phyloP scores from a whole-genome alignment of 2,329 filamentous ascomycete species.

The Seiridium cupressi region DNA sequence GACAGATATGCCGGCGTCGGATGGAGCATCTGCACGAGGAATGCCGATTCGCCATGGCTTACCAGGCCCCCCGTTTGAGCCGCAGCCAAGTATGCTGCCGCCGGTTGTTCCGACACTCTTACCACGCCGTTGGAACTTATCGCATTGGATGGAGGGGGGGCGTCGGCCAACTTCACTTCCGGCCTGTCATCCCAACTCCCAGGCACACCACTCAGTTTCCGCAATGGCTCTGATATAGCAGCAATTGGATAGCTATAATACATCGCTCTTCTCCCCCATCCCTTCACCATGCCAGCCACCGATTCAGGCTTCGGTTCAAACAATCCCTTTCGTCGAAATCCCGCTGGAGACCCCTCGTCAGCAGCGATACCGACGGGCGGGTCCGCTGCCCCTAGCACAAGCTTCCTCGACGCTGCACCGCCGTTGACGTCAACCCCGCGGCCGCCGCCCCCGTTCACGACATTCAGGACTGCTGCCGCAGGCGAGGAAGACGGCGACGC shows the following conservation, averaged over 20 bases:
- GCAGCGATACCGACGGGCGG: slow-evolving; percentile 13
- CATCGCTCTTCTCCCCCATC: slow-evolving; percentile 8
- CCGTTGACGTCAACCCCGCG: slow-evolving; percentile 3
- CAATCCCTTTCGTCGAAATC: slow-evolving; percentile 53
- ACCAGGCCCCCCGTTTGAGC: not conserved
- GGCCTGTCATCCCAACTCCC: slow-evolving; percentile 2
- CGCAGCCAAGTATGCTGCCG: not conserved
- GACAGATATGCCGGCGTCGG: not conserved
- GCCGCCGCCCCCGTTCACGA: slow-evolving; percentile 27
- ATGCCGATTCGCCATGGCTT: not conserved
- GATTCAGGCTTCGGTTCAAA: slow-evolving; percentile 38
- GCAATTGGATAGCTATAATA: not conserved
- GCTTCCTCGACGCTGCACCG: slow-evolving; percentile 13
- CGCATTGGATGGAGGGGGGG: not conserved
- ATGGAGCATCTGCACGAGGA: not conserved
- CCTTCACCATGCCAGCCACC: slow-evolving; percentile 31
- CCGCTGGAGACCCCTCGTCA: slow-evolving; percentile 13
- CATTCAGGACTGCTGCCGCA: slow-evolving; percentile 27
- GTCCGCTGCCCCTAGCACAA: slow-evolving; percentile 12
- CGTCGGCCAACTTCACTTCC: not conserved
- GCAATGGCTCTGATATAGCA: slow-evolving; percentile 1
- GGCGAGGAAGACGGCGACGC: slow-evolving; percentile 29
- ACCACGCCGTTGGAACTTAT: slow-evolving; percentile 3
- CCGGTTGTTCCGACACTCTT: slow-evolving; percentile 20
- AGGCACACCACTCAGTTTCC: not conserved